Evolutionary conservation across 495 filamentous ascomycete species (phyloP), one percentile per base, ranked within the genome.

Genomic region (Evansstolkia leycettana): DNA sequence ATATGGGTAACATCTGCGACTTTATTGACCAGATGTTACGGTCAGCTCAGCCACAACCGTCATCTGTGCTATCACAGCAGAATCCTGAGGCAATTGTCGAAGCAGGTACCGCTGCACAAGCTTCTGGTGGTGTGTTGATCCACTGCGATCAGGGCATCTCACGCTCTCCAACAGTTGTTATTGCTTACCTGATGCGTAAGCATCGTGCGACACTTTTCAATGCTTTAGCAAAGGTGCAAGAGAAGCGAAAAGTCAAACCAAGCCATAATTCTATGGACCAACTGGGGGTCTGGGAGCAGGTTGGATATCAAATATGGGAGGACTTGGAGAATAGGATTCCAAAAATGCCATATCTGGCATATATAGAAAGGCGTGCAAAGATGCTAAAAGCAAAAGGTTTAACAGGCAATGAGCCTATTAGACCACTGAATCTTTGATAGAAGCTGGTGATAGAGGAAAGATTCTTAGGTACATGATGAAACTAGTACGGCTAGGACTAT

Each of bases 61-160:
- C 12, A 33, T 41, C 46, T 13, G 40, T 54, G 16, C 39, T 38
- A 13, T 17, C 42, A 31, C 38, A 48, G 14, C 7, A 46, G 27
- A 18, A 48, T 13, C 26, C 43, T 35, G 35, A 7, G 3, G 29
- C 28, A 19, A 33, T 38, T 42, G 34, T 46, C 23, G 31, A 42
- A 28, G 28, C 13, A 9, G 7, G 25, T 24, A 36, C 33, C 35
- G 24, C 41, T 14, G n/a, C n/a, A n/a, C n/a, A n/a, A n/a, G 11
- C 36, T 37, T 36, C 50, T 7, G 40, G 43, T 33, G 40, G 45
- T n/a, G 40, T 59, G 19, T 42, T 60, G 17, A 38, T 60, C 17
- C 60, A 64, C 43, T 58, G 58, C 40, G 46, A 50, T 29, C 40
- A 49, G 26, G 54, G 58, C 3, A 48, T 57, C 23, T 64, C 58